Evolutionary conservation across 495 filamentous ascomycete genomes (phyloP), one percentile per base, ranked within the genome.

Genomic region (Acidiella bohemica): DNA sequence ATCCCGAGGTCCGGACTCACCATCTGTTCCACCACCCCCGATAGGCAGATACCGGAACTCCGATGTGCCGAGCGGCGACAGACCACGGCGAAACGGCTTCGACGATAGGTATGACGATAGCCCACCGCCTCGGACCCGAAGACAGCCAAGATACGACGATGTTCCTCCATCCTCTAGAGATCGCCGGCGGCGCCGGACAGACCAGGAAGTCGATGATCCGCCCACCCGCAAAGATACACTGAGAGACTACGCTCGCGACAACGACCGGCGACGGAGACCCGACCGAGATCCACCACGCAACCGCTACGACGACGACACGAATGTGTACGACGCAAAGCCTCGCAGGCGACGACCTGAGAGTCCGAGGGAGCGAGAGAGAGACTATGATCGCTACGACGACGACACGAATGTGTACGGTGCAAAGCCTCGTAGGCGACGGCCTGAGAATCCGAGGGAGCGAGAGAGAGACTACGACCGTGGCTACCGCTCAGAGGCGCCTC

Each of bases 361-460:
- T 27, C 25, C 25, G n/a, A 7, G 33, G 18, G 36, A 39, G 11
- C 3, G 42, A 10, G 2, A 37, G 17, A 17, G 30, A 24, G 22
- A 41, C n/a, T n/a, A 48, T 7, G 45, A 18, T 14, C 36, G 16
- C 16, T 21, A 39, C 36, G 42, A 46, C 23, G 42, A 46, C 22
- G 42, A 46, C 13, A n/a, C 14, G 20, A 31, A 13, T 13, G 34
- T 20, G 11, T 39, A 39, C 24, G 36, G 30, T 16, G 8, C 35
- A 9, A 3, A 14, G 7, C 35, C 35, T 10, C 18, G 10, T 2
- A n/a, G n/a, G n/a, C n/a, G n/a, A n/a, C 32, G 8, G 3, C 34
- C 32, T 3, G 5, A 13, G 34, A 13, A 37, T 19, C 34, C 19
- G 34, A 7, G 33, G 18, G 36, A 39, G 11, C 3, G 42, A 10